Conservation (phyloP, 371 early-diverging fungal species). For the Mortierella sp. region DNA sequence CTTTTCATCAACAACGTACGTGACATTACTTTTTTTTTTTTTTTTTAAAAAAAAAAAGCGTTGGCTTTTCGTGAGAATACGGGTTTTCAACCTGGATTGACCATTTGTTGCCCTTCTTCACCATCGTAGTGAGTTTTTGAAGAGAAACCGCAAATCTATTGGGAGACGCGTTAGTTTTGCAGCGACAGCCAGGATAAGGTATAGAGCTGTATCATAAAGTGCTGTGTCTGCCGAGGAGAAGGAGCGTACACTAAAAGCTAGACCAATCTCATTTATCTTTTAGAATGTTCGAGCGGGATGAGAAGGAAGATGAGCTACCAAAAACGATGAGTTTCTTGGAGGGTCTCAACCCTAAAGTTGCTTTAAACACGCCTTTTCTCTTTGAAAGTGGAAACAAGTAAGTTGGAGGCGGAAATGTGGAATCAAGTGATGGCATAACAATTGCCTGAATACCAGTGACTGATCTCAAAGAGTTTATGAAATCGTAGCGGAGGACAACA, state of each 20-base stretch:
- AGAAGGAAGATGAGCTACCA: slow-evolving; percentile 44
- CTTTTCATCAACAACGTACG: slow-evolving; percentile 39
- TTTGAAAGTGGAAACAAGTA: slow-evolving; percentile 24
- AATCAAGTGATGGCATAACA: not conserved
- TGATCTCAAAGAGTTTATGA: not conserved
- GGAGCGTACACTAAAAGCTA: not conserved
- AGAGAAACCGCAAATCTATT: slow-evolving; percentile 52
- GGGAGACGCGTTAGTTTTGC: slow-evolving; percentile 60
- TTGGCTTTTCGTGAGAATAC: not conserved
- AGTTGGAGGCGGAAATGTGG: not conserved
- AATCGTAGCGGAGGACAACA: not conserved
- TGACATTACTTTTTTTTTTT: not conserved
- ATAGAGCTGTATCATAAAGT: not conserved
- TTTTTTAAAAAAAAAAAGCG: too few relatives aligned
- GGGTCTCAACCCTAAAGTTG: slow-evolving; percentile 18
- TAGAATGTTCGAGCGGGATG: slow-evolving; percentile 57
- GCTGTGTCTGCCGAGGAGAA: not conserved
- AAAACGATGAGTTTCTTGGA: slow-evolving; percentile 53
- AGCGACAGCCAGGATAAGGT: slow-evolving; percentile 59
- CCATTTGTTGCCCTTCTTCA: not conserved
- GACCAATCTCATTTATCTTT: not conserved
- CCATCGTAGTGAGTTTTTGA: slow-evolving; percentile 37
- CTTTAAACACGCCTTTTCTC: slow-evolving; percentile 13
- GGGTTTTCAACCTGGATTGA: not conserved
- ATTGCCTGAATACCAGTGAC: not conserved